phyloP scores from a whole-genome alignment of 805 yeast genomes.

The Zygosaccharomyces gambellarensis region DNA sequence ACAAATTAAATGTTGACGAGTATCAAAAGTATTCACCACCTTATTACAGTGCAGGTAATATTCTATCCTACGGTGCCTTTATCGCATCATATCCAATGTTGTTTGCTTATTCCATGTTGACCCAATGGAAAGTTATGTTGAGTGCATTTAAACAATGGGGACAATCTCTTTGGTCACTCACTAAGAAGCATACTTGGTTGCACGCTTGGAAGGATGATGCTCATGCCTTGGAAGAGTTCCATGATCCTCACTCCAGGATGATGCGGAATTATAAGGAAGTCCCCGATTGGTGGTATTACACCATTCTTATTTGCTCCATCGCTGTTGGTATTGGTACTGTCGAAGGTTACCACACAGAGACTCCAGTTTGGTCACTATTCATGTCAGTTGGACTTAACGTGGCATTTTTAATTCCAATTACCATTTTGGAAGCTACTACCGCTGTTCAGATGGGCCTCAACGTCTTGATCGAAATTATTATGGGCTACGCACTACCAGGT shows the following conservation, averaged over 20 bases:
- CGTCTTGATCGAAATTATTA: slow-evolving; percentile 51
- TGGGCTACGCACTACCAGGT: slow-evolving; percentile 54
- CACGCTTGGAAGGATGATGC: slow-evolving; percentile 34
- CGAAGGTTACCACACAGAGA: slow-evolving; percentile 41
- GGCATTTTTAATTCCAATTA: slow-evolving; percentile 56
- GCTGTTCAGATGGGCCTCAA: slow-evolving; percentile 46
- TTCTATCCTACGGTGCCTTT: slow-evolving; percentile 54
- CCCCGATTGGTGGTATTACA: slow-evolving; percentile 58
- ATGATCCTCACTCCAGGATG: slow-evolving; percentile 55
- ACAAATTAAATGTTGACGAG: slow-evolving; percentile 42
- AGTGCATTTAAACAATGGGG: slow-evolving; percentile 34
- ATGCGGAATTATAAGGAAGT: slow-evolving; percentile 56
- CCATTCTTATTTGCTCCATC: slow-evolving; percentile 42
- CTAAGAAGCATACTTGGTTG: slow-evolving; percentile 14
- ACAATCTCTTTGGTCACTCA: slow-evolving; percentile 11
- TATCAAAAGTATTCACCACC: slow-evolving; percentile 59
- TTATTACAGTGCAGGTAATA: slow-evolving; percentile 57
- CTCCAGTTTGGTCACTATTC: slow-evolving; percentile 59
- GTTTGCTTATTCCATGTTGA: slow-evolving; percentile 43
- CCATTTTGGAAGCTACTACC: slow-evolving; percentile 65
- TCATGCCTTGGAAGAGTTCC: slow-evolving; percentile 24
- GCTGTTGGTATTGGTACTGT: slow-evolving; percentile 38
- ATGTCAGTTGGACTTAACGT: slow-evolving; percentile 45
- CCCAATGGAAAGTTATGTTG: slow-evolving; percentile 41
- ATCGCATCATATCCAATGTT: slow-evolving; percentile 55